A percentile compares a stretch with the other conserved stretches of the same genome.
Conservation (phyloP, 768 basidiomycete species). For the Galerina sulciceps region DNA sequence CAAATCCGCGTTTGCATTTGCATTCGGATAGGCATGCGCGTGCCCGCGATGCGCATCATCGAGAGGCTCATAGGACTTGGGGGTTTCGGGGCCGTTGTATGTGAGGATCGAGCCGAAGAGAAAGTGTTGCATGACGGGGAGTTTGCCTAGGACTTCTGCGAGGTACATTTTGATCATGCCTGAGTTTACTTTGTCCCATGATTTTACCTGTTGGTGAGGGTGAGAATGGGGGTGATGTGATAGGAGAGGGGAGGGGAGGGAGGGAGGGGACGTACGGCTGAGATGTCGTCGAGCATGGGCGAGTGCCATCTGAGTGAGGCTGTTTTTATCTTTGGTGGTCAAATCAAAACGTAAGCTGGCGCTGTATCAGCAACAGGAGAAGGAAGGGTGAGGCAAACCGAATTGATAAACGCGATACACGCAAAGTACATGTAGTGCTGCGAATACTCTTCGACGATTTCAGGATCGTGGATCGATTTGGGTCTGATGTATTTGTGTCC, state of each 20-base stretch:
- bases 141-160: slow-evolving; percentile 93
- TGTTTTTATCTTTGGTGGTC: slow-evolving; percentile 83
- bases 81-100: slow-evolving; percentile 64
- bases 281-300: slow-evolving; percentile 98
- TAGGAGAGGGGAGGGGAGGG: too few relatives aligned
- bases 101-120: slow-evolving; percentile 84
- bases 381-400: slow-evolving; percentile 58
- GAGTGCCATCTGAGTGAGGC: slow-evolving; percentile 97
- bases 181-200: slow-evolving; percentile 95
- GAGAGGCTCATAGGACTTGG: slow-evolving; percentile 21
- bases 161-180: slow-evolving; percentile 99
- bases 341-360: neutral
- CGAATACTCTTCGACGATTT: slow-evolving; percentile 90
- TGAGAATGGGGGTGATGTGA: neutral
- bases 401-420: slow-evolving; percentile 95
- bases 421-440: slow-evolving; percentile 97
- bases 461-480: slow-evolving; percentile 89
- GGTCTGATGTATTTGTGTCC: slow-evolving; percentile 91
- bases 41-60: slow-evolving; percentile 55
- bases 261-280: slow-evolving; percentile 54
- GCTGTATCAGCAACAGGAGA: neutral
- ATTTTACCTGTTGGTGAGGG: slow-evolving; percentile 60
- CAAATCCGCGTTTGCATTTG: too few relatives aligned
- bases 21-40: slow-evolving; percentile 50
- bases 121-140: slow-evolving; percentile 97